Conservation (phyloP, 768 basidiomycete genomes). For the Dacryopinax primogenitus region DNA sequence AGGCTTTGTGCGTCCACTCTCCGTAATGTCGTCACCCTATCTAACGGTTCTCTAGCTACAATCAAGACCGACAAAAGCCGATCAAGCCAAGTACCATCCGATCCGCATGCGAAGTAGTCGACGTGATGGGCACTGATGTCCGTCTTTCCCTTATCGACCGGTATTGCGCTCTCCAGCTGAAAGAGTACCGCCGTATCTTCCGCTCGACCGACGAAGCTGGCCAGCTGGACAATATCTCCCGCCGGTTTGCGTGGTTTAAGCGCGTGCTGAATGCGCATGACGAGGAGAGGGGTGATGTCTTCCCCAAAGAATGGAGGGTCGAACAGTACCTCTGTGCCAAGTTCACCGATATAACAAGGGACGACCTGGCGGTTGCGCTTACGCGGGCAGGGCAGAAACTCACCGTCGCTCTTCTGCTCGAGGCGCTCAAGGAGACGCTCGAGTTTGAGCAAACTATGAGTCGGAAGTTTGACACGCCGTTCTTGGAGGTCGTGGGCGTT, state of each 20-base stretch:
- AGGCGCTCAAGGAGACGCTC: slow-evolving; percentile 68
- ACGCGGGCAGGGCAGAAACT: slow-evolving; percentile 64
- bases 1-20: slow-evolving; percentile 56
- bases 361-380: slow-evolving; percentile 68
- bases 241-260: slow-evolving; percentile 92
- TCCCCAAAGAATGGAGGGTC: slow-evolving; percentile 78
- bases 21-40: background rate
- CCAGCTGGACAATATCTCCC: slow-evolving; percentile 83
- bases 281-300: slow-evolving; percentile 68
- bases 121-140: slow-evolving; percentile 76
- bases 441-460: slow-evolving; percentile 79
- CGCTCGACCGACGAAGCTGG: slow-evolving; percentile 84
- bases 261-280: slow-evolving; percentile 76
- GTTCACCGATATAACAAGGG: slow-evolving; percentile 85
- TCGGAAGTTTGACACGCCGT: slow-evolving; percentile 65
- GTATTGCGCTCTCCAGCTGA: slow-evolving; percentile 78
- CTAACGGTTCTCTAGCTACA: slow-evolving; percentile 40
- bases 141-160: slow-evolving; percentile 71
- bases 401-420: slow-evolving; percentile 66
- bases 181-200: slow-evolving; percentile 94
- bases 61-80: slow-evolving; percentile 56
- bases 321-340: slow-evolving; percentile 67
- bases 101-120: slow-evolving; percentile 79
- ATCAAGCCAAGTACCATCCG: slow-evolving; percentile 52
- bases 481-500: slow-evolving; percentile 16